These are phyloP conservation scores for Dioscorea dumetorum DNA, from an alignment of 106 monocot genomes.

Conservation along the genomic window DNA sequence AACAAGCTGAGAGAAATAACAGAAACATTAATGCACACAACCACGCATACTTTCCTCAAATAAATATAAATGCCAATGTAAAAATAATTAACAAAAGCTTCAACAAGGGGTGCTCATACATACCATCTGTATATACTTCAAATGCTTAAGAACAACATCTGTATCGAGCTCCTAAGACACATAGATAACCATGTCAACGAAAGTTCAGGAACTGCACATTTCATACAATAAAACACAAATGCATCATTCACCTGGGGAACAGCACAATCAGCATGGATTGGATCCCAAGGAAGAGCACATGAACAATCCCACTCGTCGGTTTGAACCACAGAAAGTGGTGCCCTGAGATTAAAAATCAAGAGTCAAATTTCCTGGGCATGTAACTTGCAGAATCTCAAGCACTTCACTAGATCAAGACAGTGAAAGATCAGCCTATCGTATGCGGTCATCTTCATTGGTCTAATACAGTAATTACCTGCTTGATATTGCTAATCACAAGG, in stretches of 20 bases:
- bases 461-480: not conserved
- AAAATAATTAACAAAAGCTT: too few relatives aligned
- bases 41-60: too few relatives aligned
- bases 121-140: conserved; percentile 42
- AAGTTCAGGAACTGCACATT: too few relatives aligned
- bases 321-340: conserved; percentile 67
- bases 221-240: too few relatives aligned
- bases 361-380: not conserved
- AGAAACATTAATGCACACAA: too few relatives aligned
- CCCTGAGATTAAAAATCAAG: conserved; percentile 28
- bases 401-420: not conserved
- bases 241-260: conserved; percentile 71
- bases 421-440: not conserved
- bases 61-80: too few relatives aligned
- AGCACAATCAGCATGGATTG: conserved; percentile 84
- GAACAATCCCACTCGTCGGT: conserved; percentile 96
- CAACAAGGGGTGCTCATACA: not conserved
- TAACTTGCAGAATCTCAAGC: not conserved
- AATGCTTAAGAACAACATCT: conserved; percentile 32
- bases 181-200: too few relatives aligned
- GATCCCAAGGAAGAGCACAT: conserved; percentile 79
- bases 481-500: not conserved
- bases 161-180: conserved; percentile 34
- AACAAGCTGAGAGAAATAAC: too few relatives aligned
- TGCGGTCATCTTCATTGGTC: not conserved